Evolutionary conservation across 768 basidiomycete genomes (phyloP).

Genomic region (Pholiota conissans): DNA sequence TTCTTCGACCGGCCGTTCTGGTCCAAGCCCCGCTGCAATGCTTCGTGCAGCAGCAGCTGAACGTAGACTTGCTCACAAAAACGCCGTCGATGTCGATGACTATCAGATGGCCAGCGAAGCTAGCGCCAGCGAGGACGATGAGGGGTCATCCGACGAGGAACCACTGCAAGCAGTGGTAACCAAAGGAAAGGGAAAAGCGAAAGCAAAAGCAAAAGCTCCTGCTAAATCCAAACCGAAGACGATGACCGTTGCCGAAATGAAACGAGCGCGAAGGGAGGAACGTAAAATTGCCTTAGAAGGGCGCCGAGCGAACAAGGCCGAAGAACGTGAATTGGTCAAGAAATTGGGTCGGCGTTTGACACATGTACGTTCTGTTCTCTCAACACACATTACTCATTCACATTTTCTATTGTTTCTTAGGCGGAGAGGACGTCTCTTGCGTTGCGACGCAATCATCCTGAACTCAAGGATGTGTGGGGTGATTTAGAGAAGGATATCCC

Average conservation of each 20-base stretch:
- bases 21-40: constrained; percentile 39
- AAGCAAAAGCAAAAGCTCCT: constrained; percentile 3
- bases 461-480: constrained; percentile 85
- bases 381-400: background rate
- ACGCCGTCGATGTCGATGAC: constrained; percentile 32
- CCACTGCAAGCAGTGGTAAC: constrained; percentile 34
- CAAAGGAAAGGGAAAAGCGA: constrained; percentile 20
- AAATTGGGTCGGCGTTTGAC: constrained; percentile 78
- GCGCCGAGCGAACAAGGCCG: constrained; percentile 35
- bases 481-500: constrained; percentile 68
- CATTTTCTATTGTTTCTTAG: constrained; percentile 32
- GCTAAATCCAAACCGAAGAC: constrained; percentile 10
- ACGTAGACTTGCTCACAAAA: constrained; percentile 40
- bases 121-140: background rate
- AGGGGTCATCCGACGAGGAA: constrained; percentile 25
- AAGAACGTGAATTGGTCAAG: constrained; percentile 48
- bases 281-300: constrained; percentile 21
- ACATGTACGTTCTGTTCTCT: constrained; percentile 41
- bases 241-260: constrained; percentile 36
- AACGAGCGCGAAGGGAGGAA: constrained; percentile 22
- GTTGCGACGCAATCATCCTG: constrained; percentile 71
- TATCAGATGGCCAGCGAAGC: constrained; percentile 21
- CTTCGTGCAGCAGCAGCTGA: constrained; percentile 56
- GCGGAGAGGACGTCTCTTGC: constrained; percentile 70
- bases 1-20: constrained; percentile 35